A percentile compares a stretch with the other conserved stretches of the same genome.
These are phyloP conservation scores for Plectranthus barbatus DNA, from an alignment of 257 asterid species.

Conservation along the genomic window DNA sequence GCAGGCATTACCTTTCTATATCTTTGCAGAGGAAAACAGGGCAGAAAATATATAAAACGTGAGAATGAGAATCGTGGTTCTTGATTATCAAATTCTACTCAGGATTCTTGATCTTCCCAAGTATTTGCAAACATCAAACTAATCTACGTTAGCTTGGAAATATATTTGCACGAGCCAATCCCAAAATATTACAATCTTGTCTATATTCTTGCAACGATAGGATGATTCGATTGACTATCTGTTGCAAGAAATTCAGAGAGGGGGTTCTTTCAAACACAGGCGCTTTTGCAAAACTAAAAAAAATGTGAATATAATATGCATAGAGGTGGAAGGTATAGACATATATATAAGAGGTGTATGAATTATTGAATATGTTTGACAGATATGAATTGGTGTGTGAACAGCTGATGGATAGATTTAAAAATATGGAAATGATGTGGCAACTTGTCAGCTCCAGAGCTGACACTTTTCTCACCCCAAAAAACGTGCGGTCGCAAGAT, in stretches of 20 bases:
- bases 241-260: constrained; percentile 10
- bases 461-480: not conserved
- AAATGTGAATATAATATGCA: not conserved
- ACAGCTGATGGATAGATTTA: constrained; percentile 1
- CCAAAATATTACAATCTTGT: constrained; percentile 1
- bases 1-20: constrained; percentile 16
- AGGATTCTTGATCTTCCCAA: constrained; percentile 4
- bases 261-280: not conserved
- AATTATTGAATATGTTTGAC: not conserved
- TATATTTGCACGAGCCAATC: constrained; percentile 7
- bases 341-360: not conserved
- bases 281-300: not conserved
- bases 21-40: not conserved
- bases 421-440: constrained; percentile 29
- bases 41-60: not conserved
- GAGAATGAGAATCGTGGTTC: not conserved
- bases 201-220: constrained; percentile 23
- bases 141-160: not conserved
- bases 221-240: constrained; percentile 10
- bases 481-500: constrained; percentile 31
- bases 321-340: not conserved
- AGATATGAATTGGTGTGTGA: constrained; percentile 11
- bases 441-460: constrained; percentile 31
- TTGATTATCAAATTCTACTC: constrained; percentile 8
- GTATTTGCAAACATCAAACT: not conserved